These are phyloP conservation scores for Calcarisporium arbuscula DNA, from an alignment of 2,329 filamentous ascomycete genomes.

Conservation along the genomic window DNA sequence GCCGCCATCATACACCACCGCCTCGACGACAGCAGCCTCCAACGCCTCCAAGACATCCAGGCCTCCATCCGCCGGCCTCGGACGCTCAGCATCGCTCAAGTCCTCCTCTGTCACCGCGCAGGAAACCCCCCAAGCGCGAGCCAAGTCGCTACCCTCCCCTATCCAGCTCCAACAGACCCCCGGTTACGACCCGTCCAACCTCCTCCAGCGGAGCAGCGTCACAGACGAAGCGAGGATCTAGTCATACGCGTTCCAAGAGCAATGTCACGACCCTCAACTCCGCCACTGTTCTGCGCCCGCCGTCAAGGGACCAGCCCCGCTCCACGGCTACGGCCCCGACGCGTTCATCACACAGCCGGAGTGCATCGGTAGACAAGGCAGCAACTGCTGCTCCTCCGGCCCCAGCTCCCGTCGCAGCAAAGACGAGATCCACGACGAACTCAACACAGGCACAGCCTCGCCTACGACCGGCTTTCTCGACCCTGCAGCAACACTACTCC, in stretches of 20 bases:
- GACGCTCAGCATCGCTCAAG: slow-evolving; percentile 17
- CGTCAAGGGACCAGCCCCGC: slow-evolving; percentile 17
- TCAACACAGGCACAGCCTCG: slow-evolving; percentile 20
- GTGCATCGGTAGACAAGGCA: slow-evolving; percentile 16
- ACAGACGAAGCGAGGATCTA: slow-evolving; percentile 8
- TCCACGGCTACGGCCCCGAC: slow-evolving; percentile 14
- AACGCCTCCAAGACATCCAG: slow-evolving; percentile 7
- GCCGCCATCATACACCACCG: slow-evolving; percentile 28
- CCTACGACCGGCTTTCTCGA: slow-evolving; percentile 52
- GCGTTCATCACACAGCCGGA: slow-evolving; percentile 10
- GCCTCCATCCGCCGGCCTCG: slow-evolving; percentile 8
- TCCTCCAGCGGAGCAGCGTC: slow-evolving; percentile 20
- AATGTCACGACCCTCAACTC: slow-evolving; percentile 20
- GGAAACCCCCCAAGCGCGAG: slow-evolving; percentile 13
- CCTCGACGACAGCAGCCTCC: slow-evolving; percentile 17
- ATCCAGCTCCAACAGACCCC: slow-evolving; percentile 23
- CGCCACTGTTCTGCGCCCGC: slow-evolving; percentile 23
- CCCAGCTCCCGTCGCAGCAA: slow-evolving; percentile 2
- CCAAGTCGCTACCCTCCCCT: slow-evolving; percentile 25
- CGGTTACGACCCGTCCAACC: slow-evolving; percentile 20
- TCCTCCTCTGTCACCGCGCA: neutral
- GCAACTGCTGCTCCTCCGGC: slow-evolving; percentile 11
- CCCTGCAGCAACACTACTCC: slow-evolving; percentile 61
- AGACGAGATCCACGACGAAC: slow-evolving; percentile 4
- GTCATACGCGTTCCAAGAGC: slow-evolving; percentile 26